phyloP scores from a whole-genome alignment of 176 grass and related monocot genomes.

The Avena insularis region DNA sequence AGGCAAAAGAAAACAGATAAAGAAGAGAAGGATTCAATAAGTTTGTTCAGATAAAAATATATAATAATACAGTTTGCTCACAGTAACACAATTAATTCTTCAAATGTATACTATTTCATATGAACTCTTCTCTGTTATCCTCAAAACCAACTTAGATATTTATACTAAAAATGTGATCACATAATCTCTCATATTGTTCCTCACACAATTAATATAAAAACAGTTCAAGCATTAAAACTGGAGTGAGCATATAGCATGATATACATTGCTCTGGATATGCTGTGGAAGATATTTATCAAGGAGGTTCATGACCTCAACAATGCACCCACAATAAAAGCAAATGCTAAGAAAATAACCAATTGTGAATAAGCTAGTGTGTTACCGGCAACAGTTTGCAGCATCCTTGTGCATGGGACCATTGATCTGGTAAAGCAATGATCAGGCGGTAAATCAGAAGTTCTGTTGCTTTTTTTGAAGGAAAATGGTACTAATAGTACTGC shows the following conservation, averaged over 20 bases:
- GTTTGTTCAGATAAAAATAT: neutral
- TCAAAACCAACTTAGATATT: neutral
- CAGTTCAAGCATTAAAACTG: neutral
- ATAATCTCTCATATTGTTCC: neutral
- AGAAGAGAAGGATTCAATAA: slow-evolving; percentile 7
- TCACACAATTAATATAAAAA: neutral
- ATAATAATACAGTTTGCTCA: neutral
- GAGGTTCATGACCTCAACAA: neutral
- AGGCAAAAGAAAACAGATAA: slow-evolving; percentile 31
- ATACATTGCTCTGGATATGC: neutral
- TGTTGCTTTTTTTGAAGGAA: neutral
- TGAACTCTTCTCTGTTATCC: neutral
- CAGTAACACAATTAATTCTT: slow-evolving; percentile 1
- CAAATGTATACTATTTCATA: neutral
- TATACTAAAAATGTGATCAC: neutral
- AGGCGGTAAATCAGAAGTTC: slow-evolving; percentile 24
- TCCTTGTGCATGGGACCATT: slow-evolving; percentile 98
- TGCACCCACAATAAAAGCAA: neutral
- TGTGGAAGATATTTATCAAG: neutral
- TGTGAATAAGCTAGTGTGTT: slow-evolving; percentile 39
- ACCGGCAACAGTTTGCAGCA: slow-evolving; percentile 96
- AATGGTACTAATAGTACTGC: too few relatives aligned
- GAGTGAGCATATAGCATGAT: too few relatives aligned
- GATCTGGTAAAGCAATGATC: slow-evolving; percentile 65
- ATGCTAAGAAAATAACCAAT: neutral